Base-by-base conservation (phyloP, 2,329 filamentous ascomycete species). In the Alternaria sp. region DNA sequence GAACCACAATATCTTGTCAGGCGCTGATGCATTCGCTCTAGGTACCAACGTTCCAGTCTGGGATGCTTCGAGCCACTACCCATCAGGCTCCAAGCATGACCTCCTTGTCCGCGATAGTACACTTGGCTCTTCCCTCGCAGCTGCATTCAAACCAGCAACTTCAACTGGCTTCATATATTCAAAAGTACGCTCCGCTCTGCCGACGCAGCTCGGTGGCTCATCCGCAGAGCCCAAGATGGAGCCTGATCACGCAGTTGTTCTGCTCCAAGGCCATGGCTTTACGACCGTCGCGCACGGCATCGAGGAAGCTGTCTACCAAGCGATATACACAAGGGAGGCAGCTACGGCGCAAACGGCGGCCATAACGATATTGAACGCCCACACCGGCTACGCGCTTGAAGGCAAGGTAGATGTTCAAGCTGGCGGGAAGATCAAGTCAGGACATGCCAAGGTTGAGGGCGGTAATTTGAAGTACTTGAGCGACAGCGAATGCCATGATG, bases 251-350 rank as follows among this genome's bases (percentile, higher is more conserved):
- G 66, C 72, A 2, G 74, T 78, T 7, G 73, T 80, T 8, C 65
- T 80, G 20, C 79, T 82, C 72, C 80, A 81, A 53, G 76, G 78
- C 1, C 81, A 83, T 61, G 82, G 82, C 24, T 83, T 83, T 60
- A 81, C 80, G 1, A 79, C 77, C 11, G 69, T 78, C 0, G 81
- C 79, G 0, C 68, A 71, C 3, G 74, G 75, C 8, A 80, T 83
- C 55, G 78, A 82, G 64, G 80, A 82, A 63, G 80, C 77, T 0
- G 81, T 83, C 0, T 82, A 78, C 60, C 78, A 81, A 54, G 78
- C 81, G 1, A 78, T 82, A 20, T 83, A 80, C 64, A 82, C 80
- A 6, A 70, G 65, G 22, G 72, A 76, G 54, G 74, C 74, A 39
- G 81, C 82, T 1, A 74, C 77, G 48, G 70, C 78, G 7, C 81